Evolutionary conservation across 2,329 filamentous ascomycete genomes (phyloP).

Genomic region (Mollisiaceae sp.): DNA sequence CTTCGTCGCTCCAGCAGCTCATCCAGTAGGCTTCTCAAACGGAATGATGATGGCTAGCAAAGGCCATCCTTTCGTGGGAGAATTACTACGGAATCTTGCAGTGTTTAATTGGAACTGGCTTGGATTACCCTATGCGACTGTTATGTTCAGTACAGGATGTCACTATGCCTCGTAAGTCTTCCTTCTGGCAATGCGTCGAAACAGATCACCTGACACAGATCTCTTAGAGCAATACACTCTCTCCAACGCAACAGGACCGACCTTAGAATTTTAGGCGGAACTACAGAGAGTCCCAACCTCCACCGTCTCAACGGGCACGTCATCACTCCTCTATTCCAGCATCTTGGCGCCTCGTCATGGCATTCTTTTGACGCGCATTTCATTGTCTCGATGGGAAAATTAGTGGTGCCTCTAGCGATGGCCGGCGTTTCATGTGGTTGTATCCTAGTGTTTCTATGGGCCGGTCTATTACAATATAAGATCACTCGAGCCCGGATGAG

Average conservation of each 20-base stretch:
- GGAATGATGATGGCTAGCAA: slow-evolving; percentile 49
- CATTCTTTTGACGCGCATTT: slow-evolving; percentile 47
- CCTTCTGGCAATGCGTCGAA: neutral
- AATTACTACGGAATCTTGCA: slow-evolving; percentile 44
- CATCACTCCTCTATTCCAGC: slow-evolving; percentile 48
- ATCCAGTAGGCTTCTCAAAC: slow-evolving; percentile 48
- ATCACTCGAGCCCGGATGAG: neutral
- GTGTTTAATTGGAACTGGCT: slow-evolving; percentile 48
- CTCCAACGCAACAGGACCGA: slow-evolving; percentile 42
- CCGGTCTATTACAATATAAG: neutral
- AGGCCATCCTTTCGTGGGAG: slow-evolving; percentile 43
- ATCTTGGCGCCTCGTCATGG: slow-evolving; percentile 50
- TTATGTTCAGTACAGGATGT: slow-evolving; percentile 52
- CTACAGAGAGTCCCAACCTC: slow-evolving; percentile 37
- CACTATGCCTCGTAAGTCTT: slow-evolving; percentile 47
- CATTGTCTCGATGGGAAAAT: slow-evolving; percentile 30
- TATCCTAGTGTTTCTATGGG: neutral
- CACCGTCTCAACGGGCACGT: slow-evolving; percentile 48
- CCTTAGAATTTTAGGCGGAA: slow-evolving; percentile 46
- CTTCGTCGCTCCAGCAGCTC: slow-evolving; percentile 49
- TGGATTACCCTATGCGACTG: slow-evolving; percentile 47
- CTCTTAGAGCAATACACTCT: slow-evolving; percentile 43
- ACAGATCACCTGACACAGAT: slow-evolving; percentile 1
- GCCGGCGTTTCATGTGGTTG: neutral
- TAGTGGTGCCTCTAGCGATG: slow-evolving; percentile 5